These are phyloP conservation scores for Fusarium ambrosium DNA, from an alignment of 2,329 filamentous ascomycete genomes.

Conservation along the genomic window DNA sequence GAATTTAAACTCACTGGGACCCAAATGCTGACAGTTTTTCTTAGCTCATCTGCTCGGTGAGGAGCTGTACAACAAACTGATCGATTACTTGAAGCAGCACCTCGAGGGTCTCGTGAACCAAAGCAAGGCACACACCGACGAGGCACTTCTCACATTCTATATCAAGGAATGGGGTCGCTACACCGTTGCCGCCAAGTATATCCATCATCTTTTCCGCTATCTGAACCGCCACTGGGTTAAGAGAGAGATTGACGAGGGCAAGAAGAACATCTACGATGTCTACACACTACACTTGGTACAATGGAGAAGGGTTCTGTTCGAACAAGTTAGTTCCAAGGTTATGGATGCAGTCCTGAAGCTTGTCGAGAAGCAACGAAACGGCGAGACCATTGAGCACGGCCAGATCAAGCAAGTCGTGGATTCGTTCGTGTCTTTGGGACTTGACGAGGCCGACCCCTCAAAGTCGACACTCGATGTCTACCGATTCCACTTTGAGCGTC, in stretches of 20 bases:
- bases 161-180: conserved; percentile 98
- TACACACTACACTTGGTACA: conserved; percentile 97
- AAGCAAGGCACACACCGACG: conserved; percentile 86
- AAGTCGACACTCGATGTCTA: conserved; percentile 98
- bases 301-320: conserved; percentile 94
- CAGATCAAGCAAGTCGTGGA: conserved; percentile 98
- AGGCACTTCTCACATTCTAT: conserved; percentile 91
- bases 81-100: conserved; percentile 84
- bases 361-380: conserved; percentile 96
- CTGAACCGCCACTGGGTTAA: conserved; percentile 99
- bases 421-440: conserved; percentile 93
- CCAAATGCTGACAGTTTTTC: conserved; percentile 27
- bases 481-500: conserved; percentile 89
- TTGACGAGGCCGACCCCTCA: conserved; percentile 92
- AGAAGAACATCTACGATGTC: conserved; percentile 98
- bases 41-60: conserved; percentile 93
- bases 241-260: conserved; percentile 97
- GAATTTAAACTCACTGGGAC: neutral
- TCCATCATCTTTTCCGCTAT: conserved; percentile 96
- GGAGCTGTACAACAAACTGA: conserved; percentile 93
- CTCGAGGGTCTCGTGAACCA: conserved; percentile 77
- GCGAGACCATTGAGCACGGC: conserved; percentile 96
- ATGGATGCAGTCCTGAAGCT: conserved; percentile 96
- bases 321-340: conserved; percentile 84
- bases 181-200: conserved; percentile 95